These are phyloP conservation scores for Pseudogymnoascus sp. DNA, from an alignment of 2,329 filamentous ascomycete species.

Conservation along the genomic window DNA sequence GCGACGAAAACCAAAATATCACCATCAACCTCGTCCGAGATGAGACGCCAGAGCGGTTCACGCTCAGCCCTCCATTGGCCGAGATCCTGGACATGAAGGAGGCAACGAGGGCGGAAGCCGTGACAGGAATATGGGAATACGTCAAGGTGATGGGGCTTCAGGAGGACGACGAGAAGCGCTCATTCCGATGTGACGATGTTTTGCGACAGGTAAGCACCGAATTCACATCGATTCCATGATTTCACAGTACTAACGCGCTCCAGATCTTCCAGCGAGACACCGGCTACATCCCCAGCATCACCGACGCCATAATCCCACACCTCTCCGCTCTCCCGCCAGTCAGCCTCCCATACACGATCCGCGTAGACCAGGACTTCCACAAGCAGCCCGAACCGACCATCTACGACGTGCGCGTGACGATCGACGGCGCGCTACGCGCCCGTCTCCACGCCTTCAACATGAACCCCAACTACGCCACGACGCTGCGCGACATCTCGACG, in stretches of 20 bases:
- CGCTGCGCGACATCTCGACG: conserved; percentile 65
- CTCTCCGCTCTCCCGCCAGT: conserved; percentile 73
- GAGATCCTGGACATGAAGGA: conserved; percentile 80
- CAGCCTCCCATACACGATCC: conserved; percentile 83
- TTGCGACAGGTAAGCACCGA: conserved; percentile 58
- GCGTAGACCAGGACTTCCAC: conserved; percentile 78
- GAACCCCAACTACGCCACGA: conserved; percentile 60
- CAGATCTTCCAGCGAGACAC: conserved; percentile 67
- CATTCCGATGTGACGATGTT: conserved; percentile 81
- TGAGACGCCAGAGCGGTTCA: conserved; percentile 78
- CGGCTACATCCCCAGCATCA: conserved; percentile 78
- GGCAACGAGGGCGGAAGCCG: conserved; percentile 77
- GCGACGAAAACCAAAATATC: conserved; percentile 88
- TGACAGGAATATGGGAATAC: conserved; percentile 94
- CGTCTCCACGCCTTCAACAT: conserved; percentile 57
- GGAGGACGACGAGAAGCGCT: conserved; percentile 90
- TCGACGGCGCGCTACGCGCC: conserved; percentile 72
- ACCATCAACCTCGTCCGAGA: conserved; percentile 79
- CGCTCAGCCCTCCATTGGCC: conserved; percentile 68
- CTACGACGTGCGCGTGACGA: conserved; percentile 78
- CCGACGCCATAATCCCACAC: conserved; percentile 71
- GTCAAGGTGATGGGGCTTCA: conserved; percentile 77
- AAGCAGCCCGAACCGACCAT: conserved; percentile 68
- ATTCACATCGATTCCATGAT: neutral
- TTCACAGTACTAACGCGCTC: conserved; percentile 9